Evolutionary conservation across 495 filamentous ascomycete species (phyloP), one percentile per base, ranked within the genome.

Genomic region (Hypoxylon cercidicola): DNA sequence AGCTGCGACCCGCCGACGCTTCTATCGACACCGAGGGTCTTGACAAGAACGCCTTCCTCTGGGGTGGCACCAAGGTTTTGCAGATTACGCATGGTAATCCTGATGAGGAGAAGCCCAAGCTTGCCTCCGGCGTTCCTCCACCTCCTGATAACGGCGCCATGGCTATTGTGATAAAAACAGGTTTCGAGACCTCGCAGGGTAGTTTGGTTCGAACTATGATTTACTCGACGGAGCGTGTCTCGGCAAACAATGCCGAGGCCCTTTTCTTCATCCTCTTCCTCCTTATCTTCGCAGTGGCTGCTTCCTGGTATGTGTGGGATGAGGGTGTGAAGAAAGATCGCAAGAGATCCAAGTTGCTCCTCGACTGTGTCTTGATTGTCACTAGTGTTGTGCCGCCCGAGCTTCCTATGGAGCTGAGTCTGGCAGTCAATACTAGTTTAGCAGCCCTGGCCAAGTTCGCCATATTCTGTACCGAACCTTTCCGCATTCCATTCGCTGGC

Each of bases 281-380:
- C 4, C 84, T 97, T 47, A 85, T 97, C 68, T 99, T 99, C 79
- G 95, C 95, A 64, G 83, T 99, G 74, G 95, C 95, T 54, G 95
- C 95, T 30, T 96, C 94, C n/a, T 98, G 96, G 95, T 99, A 99
- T 74, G 95, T 99, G 47, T 99, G 95, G 95, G 87, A 93, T 59
- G 94, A 99, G 76, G 95, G 95, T 78, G 93, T 98, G 35, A 78
- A 83, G 55, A 90, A 89, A 79, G 94, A 98, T 74, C 89, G 95
- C 69, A 97, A 98, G 82, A 88, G 95, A 58, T 97, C 93, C 18
- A 99, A 99, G 84, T 85, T 99, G 28, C 85, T 99, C 57, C 87
- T 99, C 52, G 95, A 99, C 77, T 99, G 95, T 77, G 88, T 99
- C 68, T 86, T 99, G 59, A 99, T 99, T 69, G 85, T 98, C 64